These are phyloP conservation scores for Calocybe gangraenosa DNA, from an alignment of 768 basidiomycete genomes.

Conservation along the genomic window DNA sequence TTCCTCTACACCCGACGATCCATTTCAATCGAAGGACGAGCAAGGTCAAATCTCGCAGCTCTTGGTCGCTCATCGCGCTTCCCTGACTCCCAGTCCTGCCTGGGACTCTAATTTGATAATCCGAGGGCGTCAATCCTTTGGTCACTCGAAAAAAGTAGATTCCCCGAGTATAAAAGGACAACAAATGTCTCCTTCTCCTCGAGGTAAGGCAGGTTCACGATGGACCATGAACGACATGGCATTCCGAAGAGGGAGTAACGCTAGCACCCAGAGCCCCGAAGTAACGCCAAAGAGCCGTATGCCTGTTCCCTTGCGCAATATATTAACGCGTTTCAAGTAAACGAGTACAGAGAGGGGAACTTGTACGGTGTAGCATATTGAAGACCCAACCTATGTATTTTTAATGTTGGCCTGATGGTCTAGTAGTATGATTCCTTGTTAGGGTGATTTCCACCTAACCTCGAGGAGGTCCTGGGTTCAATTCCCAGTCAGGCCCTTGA, in stretches of 20 bases:
- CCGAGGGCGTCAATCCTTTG: slow-evolving; percentile 30
- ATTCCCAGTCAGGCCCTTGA: slow-evolving; percentile 15
- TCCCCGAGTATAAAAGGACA: slow-evolving; percentile 14
- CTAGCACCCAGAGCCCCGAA: slow-evolving; percentile 6
- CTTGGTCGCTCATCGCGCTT: slow-evolving; percentile 4
- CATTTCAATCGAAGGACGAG: slow-evolving; percentile 2
- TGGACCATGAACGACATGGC: slow-evolving; percentile 31
- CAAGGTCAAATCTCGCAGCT: slow-evolving; percentile 6
- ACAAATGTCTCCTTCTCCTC: slow-evolving; percentile 13
- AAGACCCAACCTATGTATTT: no score
- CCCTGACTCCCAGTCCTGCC: slow-evolving; percentile 6
- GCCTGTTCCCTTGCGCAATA: slow-evolving; percentile 42
- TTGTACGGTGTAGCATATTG: no score
- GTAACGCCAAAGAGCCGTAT: slow-evolving; percentile 35
- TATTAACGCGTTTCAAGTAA: slow-evolving; percentile 44
- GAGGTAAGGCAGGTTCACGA: slow-evolving; percentile 18
- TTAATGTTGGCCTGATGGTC: slow-evolving; percentile 30
- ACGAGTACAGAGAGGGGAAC: not conserved
- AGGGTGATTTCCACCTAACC: slow-evolving; percentile 21
- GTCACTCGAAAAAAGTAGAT: slow-evolving; percentile 22
- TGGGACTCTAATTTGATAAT: slow-evolving; percentile 13
- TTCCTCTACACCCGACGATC: slow-evolving; percentile 1
- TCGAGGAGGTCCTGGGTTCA: slow-evolving; percentile 19
- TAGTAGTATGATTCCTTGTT: slow-evolving; percentile 43
- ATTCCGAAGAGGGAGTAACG: slow-evolving; percentile 23